phyloP scores from a whole-genome alignment of 345 rosid genomes.

The Lepidium didymum region DNA sequence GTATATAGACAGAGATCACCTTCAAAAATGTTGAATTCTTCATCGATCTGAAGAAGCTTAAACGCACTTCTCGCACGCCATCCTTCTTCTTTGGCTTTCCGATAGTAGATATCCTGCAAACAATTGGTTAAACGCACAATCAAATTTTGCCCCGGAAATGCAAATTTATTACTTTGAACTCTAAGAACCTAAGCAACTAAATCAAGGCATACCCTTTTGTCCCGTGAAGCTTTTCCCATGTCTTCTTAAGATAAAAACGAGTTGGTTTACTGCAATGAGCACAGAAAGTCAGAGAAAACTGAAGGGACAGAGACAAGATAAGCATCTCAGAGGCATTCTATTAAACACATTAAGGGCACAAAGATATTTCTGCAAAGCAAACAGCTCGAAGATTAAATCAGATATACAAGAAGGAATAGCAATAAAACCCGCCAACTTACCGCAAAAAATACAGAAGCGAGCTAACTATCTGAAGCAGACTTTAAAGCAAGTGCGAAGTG shows the following conservation, averaged over 20 bases:
- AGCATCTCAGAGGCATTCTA: conserved; percentile 8
- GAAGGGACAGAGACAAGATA: background rate
- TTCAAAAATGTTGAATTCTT: conserved; percentile 88
- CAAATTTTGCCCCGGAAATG: background rate
- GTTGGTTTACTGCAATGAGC: background rate
- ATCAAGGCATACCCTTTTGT: conserved; percentile 56
- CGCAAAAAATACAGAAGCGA: background rate
- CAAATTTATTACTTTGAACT: background rate
- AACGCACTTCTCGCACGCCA: conserved; percentile 99
- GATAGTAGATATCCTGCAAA: conserved; percentile 80
- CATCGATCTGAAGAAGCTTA: conserved; percentile 92
- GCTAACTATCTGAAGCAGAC: background rate
- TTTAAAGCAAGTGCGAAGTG: background rate
- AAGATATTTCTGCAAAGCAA: background rate
- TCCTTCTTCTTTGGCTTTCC: conserved; percentile 97
- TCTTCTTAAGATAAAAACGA: background rate
- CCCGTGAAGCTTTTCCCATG: conserved; percentile 95
- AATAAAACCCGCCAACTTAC: background rate
- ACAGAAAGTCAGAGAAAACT: background rate
- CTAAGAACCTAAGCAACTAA: background rate
- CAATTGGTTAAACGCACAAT: background rate
- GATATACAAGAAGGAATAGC: background rate
- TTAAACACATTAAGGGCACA: conserved; percentile 14
- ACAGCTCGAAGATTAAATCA: background rate
- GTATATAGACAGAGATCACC: conserved; percentile 31